Conservation (phyloP, 495 filamentous ascomycete genomes). For the Paragyromitra xinjiangensis region DNA sequence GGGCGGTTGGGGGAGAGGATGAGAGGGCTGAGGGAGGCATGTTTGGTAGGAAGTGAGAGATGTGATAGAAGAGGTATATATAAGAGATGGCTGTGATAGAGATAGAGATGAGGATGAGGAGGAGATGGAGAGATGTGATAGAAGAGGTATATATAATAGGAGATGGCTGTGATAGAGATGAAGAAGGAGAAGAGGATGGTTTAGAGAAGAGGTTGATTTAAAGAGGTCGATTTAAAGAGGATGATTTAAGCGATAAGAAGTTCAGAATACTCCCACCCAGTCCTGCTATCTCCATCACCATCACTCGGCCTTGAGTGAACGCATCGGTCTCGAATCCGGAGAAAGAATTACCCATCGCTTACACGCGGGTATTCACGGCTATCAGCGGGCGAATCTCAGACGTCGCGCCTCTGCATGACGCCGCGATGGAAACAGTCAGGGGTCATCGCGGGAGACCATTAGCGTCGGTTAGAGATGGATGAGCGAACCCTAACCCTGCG, state of each 20-base stretch:
- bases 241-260: neutral
- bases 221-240: neutral
- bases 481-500: neutral
- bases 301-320: neutral
- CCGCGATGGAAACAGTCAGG: neutral
- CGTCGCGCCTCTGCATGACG: constrained; percentile 26
- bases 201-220: neutral
- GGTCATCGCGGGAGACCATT: neutral
- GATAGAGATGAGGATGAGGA: neutral
- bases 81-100: constrained; percentile 5
- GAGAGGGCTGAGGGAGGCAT: constrained; percentile 81
- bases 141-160: neutral
- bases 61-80: neutral
- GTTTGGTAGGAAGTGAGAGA: neutral
- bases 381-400: too few relatives aligned
- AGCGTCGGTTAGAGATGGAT: constrained; percentile 28
- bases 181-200: neutral
- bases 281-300: too few relatives aligned
- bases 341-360: constrained; percentile 11
- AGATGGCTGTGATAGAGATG: constrained; percentile 7
- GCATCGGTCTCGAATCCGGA: constrained; percentile 23
- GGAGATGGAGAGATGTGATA: neutral
- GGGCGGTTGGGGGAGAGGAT: constrained; percentile 61
- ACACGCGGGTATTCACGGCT: constrained; percentile 5
- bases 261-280: neutral